Evolutionary conservation across 2,329 filamentous ascomycete species (phyloP).

Genomic region (Penicillium crustosum): DNA sequence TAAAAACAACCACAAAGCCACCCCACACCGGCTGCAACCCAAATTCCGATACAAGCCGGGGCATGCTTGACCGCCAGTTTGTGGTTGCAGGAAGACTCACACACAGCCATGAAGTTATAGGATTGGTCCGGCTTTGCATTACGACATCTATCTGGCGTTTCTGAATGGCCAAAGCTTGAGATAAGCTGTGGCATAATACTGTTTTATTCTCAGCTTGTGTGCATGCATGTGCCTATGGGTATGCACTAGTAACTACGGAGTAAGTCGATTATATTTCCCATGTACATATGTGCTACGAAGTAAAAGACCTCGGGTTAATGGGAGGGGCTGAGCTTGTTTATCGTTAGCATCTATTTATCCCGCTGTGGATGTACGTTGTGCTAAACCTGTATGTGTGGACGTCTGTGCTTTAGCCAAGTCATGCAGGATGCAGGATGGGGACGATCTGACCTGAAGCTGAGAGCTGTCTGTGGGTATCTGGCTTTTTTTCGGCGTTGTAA

Average conservation of each 20-base stretch:
- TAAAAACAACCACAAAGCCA: background rate
- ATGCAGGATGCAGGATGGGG: slow-evolving; percentile 10
- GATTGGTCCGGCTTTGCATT: slow-evolving; percentile 1
- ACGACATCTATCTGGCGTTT: background rate
- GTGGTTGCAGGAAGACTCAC: slow-evolving; percentile 5
- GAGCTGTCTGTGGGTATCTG: background rate
- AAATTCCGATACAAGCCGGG: background rate
- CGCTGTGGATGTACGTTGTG: background rate
- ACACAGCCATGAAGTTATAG: background rate
- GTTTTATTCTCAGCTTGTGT: background rate
- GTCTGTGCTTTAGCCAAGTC: slow-evolving; percentile 10
- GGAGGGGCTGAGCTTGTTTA: background rate
- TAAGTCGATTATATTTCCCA: background rate
- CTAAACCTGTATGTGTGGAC: slow-evolving; percentile 3
- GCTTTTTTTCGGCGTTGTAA: background rate
- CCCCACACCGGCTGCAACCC: background rate
- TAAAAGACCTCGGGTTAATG: background rate
- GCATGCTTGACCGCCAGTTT: slow-evolving; percentile 12
- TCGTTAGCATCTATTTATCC: background rate
- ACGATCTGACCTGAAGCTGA: slow-evolving; percentile 9
- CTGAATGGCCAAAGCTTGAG: slow-evolving; percentile 2
- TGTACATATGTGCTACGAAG: background rate
- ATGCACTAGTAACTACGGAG: background rate
- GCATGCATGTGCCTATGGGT: background rate
- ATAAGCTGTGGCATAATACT: slow-evolving; percentile 4